phyloP scores from a whole-genome alignment of 331 rosid species.

The Pyracantha coccinea region DNA sequence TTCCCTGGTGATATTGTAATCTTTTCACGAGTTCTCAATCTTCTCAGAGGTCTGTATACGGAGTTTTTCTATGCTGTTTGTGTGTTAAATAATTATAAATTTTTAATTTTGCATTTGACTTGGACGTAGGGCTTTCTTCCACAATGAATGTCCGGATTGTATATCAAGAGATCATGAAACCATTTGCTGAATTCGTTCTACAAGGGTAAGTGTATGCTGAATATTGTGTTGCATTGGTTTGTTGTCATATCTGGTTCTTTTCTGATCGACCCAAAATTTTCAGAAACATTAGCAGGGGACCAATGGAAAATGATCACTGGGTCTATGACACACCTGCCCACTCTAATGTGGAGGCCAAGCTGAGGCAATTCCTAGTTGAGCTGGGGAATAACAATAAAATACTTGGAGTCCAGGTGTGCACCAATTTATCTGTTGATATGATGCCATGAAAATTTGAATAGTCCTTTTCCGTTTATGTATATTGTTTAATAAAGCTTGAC shows the following conservation, averaged over 20 bases:
- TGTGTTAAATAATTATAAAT: slow-evolving; percentile 8
- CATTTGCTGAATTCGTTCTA: slow-evolving; percentile 88
- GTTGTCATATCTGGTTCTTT: slow-evolving; percentile 13
- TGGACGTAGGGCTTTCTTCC: slow-evolving; percentile 79
- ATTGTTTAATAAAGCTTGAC: not conserved
- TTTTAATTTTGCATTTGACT: slow-evolving; percentile 14
- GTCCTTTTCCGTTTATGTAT: not conserved
- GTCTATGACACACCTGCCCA: slow-evolving; percentile 67
- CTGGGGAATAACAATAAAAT: slow-evolving; percentile 70
- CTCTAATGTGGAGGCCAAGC: slow-evolving; percentile 78
- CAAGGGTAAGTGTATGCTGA: slow-evolving; percentile 56
- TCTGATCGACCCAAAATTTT: slow-evolving; percentile 30
- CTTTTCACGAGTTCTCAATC: slow-evolving; percentile 91
- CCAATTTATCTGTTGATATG: not conserved
- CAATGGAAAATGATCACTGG: slow-evolving; percentile 72
- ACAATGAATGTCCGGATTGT: slow-evolving; percentile 70
- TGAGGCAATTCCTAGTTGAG: slow-evolving; percentile 69
- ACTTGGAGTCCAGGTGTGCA: slow-evolving; percentile 90
- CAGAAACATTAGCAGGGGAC: slow-evolving; percentile 72
- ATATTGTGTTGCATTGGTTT: not conserved
- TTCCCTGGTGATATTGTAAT: slow-evolving; percentile 99
- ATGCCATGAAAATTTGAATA: not conserved
- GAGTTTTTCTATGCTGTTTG: slow-evolving; percentile 1
- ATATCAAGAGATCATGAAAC: slow-evolving; percentile 94
- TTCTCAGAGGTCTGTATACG: slow-evolving; percentile 68